Evolutionary conservation across 1,284 basidiomycete genomes (phyloP).

Genomic region (Ceratobasidium sp.): DNA sequence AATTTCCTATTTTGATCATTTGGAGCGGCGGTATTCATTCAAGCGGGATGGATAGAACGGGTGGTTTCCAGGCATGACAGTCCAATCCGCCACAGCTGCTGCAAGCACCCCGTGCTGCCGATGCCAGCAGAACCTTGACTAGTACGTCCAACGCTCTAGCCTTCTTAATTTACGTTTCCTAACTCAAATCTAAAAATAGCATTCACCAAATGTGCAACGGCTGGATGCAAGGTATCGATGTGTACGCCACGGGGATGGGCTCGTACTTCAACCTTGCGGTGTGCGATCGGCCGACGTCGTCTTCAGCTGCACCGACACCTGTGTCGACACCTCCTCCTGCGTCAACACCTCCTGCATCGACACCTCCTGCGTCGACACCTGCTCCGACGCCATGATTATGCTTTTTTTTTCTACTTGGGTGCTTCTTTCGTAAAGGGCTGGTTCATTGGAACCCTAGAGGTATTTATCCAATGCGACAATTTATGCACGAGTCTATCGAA

Average conservation of each 20-base stretch:
- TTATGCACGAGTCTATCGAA: not conserved
- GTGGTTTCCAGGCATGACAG: conserved; percentile 48
- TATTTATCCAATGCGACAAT: not conserved
- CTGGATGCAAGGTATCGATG: conserved; percentile 74
- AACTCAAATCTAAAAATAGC: conserved; percentile 61
- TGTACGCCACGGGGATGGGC: conserved; percentile 68
- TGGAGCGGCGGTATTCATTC: not conserved
- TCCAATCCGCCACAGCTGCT: conserved; percentile 73
- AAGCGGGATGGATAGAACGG: conserved; percentile 41
- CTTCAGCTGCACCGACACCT: conserved; percentile 3
- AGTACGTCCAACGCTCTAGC: conserved; percentile 62
- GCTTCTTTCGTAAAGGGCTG: not conserved
- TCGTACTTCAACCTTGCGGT: conserved; percentile 76
- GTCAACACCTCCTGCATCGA: no score
- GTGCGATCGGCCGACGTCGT: conserved; percentile 56
- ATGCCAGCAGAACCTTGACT: conserved; percentile 84
- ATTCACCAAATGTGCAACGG: conserved; percentile 83
- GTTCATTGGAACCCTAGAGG: not conserved
- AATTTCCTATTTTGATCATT: conserved; percentile 58
- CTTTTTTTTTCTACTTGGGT: not conserved
- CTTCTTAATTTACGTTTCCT: not conserved
- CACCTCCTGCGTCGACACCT: no score
- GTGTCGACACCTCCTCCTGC: not conserved
- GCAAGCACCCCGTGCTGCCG: conserved; percentile 68
- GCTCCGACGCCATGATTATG: conserved; percentile 10